A percentile compares a stretch with the other conserved stretches of the same genome.
These are phyloP conservation scores for Aspergillus sp. DNA, from an alignment of 2,329 filamentous ascomycete genomes.

Conservation along the genomic window DNA sequence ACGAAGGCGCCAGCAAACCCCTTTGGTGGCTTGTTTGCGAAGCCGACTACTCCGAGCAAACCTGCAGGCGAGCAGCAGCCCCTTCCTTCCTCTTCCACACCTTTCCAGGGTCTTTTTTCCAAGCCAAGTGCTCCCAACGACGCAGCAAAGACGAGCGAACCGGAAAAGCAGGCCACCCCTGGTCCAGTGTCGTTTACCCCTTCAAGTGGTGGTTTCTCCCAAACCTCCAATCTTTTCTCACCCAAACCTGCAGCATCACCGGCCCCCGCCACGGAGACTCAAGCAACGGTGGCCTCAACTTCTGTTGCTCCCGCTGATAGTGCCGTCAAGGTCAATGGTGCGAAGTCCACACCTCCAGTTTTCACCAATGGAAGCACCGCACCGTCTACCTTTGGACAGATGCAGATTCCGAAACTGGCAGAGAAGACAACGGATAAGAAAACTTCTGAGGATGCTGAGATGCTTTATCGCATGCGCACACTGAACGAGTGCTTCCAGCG, in stretches of 20 bases:
- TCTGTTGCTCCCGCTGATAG: conserved; percentile 12
- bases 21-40: conserved; percentile 25
- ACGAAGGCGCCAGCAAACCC: conserved; percentile 23
- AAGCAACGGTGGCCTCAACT: conserved; percentile 10
- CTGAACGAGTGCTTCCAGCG: conserved; percentile 41
- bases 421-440: conserved; percentile 19
- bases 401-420: conserved; percentile 23
- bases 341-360: conserved; percentile 7
- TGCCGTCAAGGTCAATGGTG: conserved; percentile 19
- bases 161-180: conserved; percentile 15
- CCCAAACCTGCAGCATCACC: conserved; percentile 15
- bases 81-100: conserved; percentile 10
- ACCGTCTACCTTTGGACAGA: conserved; percentile 13
- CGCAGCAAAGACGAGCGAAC: conserved; percentile 14
- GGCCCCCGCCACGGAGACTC: conserved; percentile 13
- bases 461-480: conserved; percentile 33
- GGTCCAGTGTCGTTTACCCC: conserved; percentile 19
- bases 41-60: conserved; percentile 17
- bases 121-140: conserved; percentile 20
- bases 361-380: conserved; percentile 4
- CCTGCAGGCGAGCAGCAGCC: conserved; percentile 20
- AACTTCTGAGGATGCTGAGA: conserved; percentile 22
- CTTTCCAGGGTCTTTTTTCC: conserved; percentile 20
- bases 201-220: conserved; percentile 6
- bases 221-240: conserved; percentile 8